A percentile compares a stretch with the other conserved stretches of the same genome.
phyloP scores from a whole-genome alignment of 2,329 filamentous ascomycete genomes.

The Pestalotiopsis sp. region DNA sequence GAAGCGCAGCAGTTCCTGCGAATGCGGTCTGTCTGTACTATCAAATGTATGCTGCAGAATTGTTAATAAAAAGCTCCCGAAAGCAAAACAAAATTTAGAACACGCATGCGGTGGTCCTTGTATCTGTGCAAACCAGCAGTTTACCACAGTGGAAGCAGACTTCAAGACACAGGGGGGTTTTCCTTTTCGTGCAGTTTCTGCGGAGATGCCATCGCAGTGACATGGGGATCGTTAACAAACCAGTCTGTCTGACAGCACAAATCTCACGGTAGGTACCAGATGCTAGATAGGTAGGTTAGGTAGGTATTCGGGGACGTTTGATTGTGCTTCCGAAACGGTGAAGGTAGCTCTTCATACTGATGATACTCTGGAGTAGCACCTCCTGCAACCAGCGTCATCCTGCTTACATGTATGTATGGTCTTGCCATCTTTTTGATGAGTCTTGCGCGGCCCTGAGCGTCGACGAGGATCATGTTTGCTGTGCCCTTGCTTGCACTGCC shows the following conservation, averaged over 20 bases:
- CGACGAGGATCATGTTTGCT: background rate
- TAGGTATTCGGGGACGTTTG: background rate
- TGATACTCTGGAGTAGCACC: background rate
- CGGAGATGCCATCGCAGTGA: background rate
- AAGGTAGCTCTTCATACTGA: background rate
- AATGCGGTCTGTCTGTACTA: background rate
- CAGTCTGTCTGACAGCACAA: background rate
- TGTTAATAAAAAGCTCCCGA: background rate
- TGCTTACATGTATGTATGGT: background rate
- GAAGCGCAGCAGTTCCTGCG: background rate
- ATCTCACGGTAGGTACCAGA: background rate
- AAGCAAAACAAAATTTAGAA: background rate
- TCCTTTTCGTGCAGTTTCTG: background rate
- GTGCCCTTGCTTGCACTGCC: background rate
- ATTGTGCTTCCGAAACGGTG: constrained; percentile 1
- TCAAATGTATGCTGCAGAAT: background rate
- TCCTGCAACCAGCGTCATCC: background rate
- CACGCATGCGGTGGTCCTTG: background rate
- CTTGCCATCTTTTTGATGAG: background rate
- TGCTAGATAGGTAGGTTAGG: background rate
- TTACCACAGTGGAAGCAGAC: background rate
- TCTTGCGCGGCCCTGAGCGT: too few relatives aligned
- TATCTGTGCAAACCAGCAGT: background rate
- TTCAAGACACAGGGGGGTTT: background rate
- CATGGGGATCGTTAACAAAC: background rate